phyloP scores from a whole-genome alignment of 345 rosid species.

The Stellera chamaejasme region DNA sequence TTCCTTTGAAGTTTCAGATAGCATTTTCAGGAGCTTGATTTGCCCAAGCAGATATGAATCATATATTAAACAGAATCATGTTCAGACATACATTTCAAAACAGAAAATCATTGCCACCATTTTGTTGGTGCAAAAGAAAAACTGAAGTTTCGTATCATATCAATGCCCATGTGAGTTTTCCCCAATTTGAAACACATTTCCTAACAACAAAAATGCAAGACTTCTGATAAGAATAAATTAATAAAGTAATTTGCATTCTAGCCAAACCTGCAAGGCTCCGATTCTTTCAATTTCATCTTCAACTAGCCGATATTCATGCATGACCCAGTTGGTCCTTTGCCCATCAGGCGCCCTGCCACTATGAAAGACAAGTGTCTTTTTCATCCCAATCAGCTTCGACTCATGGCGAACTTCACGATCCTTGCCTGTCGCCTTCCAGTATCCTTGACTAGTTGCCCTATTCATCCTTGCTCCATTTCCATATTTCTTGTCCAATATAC shows the following conservation, averaged over 20 bases:
- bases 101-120: not conserved
- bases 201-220: not conserved
- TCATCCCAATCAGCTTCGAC: conserved; percentile 35
- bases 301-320: conserved; percentile 71
- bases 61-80: too few relatives aligned
- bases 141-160: too few relatives aligned
- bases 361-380: conserved; percentile 61
- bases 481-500: conserved; percentile 71
- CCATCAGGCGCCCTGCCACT: conserved; percentile 58
- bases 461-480: conserved; percentile 58
- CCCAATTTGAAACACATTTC: not conserved
- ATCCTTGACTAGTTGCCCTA: conserved; percentile 53
- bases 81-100: not conserved
- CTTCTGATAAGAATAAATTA: conserved; percentile 1
- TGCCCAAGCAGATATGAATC: too few relatives aligned
- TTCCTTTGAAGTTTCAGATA: too few relatives aligned
- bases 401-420: conserved; percentile 40
- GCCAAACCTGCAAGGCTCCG: conserved; percentile 39
- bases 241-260: not conserved
- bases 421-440: conserved; percentile 68
- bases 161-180: too few relatives aligned
- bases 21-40: too few relatives aligned
- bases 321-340: conserved; percentile 65
- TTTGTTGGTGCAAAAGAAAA: conserved; percentile 3
- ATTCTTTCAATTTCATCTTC: conserved; percentile 39